phyloP scores from a whole-genome alignment of 1,284 basidiomycete species.

The Cystobasidium sp. region DNA sequence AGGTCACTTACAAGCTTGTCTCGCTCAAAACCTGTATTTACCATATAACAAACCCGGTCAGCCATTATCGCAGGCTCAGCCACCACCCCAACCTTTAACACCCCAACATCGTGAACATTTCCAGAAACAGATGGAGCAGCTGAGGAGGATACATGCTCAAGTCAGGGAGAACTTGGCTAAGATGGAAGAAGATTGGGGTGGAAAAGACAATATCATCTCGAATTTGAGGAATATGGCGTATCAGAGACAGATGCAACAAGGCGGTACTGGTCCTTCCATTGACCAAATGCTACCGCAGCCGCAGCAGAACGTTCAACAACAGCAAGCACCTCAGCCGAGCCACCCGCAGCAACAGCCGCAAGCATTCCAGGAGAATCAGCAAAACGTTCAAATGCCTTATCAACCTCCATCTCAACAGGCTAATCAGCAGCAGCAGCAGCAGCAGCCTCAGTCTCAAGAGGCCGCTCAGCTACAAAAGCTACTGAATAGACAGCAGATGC shows the following conservation, averaged over 20 bases:
- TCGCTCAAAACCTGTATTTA: constrained; percentile 29
- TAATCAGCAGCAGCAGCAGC: constrained; percentile 8
- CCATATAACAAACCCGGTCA: constrained; percentile 23
- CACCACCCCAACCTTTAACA: constrained; percentile 34
- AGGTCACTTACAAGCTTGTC: constrained; percentile 24
- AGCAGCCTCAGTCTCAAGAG: constrained; percentile 7
- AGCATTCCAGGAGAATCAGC: constrained; percentile 20
- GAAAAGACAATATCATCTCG: constrained; percentile 41
- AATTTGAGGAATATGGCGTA: constrained; percentile 26
- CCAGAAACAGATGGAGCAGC: constrained; percentile 26
- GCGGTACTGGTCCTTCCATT: neutral
- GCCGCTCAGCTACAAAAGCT: constrained; percentile 9
- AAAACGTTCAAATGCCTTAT: neutral
- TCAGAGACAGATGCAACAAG: constrained; percentile 35
- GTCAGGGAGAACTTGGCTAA: constrained; percentile 24
- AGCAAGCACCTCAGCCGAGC: constrained; percentile 7
- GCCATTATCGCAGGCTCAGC: constrained; percentile 3
- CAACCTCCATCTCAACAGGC: neutral
- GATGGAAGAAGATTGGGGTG: constrained; percentile 33
- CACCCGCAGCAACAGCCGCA: neutral
- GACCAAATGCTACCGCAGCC: constrained; percentile 2
- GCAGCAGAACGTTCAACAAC: neutral
- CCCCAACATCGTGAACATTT: constrained; percentile 29
- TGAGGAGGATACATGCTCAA: constrained; percentile 8
- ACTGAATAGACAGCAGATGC: constrained; percentile 32